These are phyloP conservation scores for Cyclotella baltica DNA, from an alignment of 108 stramenopile genomes.

Conservation along the genomic window DNA sequence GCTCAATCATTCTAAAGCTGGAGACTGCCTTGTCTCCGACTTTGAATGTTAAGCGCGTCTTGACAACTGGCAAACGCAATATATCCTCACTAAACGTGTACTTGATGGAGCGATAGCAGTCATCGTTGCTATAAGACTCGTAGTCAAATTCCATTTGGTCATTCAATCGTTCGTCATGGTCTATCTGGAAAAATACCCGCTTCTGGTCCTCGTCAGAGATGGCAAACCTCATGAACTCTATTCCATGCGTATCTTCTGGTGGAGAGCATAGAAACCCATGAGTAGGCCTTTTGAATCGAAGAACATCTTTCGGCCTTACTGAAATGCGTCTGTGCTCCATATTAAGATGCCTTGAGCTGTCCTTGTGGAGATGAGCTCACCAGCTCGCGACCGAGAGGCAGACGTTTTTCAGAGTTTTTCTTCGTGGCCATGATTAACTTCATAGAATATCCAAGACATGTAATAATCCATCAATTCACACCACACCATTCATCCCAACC, in stretches of 20 bases:
- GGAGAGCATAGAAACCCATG: conserved; percentile 74
- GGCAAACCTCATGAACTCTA: conserved; percentile 73
- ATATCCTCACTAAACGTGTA: conserved; percentile 84
- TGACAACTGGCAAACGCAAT: conserved; percentile 66
- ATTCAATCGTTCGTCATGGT: conserved; percentile 53
- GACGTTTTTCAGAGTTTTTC: too few species aligned
- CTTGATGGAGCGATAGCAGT: conserved; percentile 71
- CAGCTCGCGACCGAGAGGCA: too few species aligned
- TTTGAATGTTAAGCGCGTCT: conserved; percentile 65
- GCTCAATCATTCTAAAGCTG: conserved; percentile 84
- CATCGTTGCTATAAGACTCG: conserved; percentile 53
- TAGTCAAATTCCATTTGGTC: conserved; percentile 57
- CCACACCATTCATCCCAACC: too few species aligned
- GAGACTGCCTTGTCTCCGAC: conserved; percentile 64
- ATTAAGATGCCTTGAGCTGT: not conserved
- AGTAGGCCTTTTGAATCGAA: conserved; percentile 18
- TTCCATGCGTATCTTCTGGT: conserved; percentile 65
- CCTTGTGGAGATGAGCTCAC: too few species aligned
- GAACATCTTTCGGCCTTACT: not conserved
- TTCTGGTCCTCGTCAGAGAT: conserved; percentile 76
- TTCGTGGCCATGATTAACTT: too few species aligned
- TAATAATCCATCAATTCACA: too few species aligned
- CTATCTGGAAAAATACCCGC: conserved; percentile 72
- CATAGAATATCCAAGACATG: too few species aligned
- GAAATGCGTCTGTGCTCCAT: not conserved